These are phyloP conservation scores for Trapa incisa DNA, from an alignment of 345 rosid genomes.

Conservation along the genomic window DNA sequence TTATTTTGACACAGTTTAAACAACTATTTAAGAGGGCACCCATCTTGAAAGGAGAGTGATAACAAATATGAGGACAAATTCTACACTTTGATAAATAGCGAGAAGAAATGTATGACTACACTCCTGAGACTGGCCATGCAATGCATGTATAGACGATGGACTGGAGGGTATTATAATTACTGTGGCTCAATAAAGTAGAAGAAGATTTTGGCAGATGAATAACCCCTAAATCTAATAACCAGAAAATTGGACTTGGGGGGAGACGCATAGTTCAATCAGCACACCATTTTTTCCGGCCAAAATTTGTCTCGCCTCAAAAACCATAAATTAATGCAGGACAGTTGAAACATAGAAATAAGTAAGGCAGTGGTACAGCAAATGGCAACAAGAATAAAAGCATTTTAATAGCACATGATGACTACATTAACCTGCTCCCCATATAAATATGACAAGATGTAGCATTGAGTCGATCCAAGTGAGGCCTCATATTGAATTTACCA, in stretches of 20 bases:
- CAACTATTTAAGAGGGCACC: neutral
- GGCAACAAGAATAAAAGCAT: neutral
- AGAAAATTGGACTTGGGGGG: neutral
- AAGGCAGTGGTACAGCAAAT: neutral
- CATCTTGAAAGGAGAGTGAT: neutral
- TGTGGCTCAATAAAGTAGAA: neutral
- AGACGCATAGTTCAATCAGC: neutral
- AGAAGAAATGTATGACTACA: neutral
- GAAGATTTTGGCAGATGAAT: neutral
- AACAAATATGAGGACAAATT: neutral
- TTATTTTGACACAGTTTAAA: neutral
- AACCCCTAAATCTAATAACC: neutral
- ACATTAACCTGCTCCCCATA: neutral
- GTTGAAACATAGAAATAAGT: neutral
- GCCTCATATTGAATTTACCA: neutral
- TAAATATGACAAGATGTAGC: neutral
- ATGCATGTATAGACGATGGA: neutral
- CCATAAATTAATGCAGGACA: neutral
- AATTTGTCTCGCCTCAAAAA: neutral
- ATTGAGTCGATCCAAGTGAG: constrained; percentile 5
- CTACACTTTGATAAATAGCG: neutral
- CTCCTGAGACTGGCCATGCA: neutral
- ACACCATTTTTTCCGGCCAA: too few relatives aligned
- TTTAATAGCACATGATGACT: neutral
- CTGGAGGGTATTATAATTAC: neutral